Evolutionary conservation across 2,329 filamentous ascomycete genomes (phyloP).

Genomic region (Aspergillus sp.): DNA sequence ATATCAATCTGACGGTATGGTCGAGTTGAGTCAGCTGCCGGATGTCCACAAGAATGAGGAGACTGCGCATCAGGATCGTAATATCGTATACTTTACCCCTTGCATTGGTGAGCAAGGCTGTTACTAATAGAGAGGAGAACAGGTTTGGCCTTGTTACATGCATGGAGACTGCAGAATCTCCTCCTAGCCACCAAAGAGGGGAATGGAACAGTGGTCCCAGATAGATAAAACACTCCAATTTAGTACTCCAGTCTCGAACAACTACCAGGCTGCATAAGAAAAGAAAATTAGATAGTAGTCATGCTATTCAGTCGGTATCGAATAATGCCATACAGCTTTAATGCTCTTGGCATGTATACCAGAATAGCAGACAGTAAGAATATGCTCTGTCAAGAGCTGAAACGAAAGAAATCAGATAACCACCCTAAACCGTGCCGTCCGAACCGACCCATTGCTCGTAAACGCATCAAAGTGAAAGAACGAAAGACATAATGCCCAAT

Average conservation of each 20-base stretch:
- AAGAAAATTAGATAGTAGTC: not conserved
- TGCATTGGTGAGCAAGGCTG: not conserved
- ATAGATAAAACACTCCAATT: too few relatives aligned
- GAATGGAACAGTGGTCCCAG: too few relatives aligned
- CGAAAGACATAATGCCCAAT: slow-evolving; percentile 13
- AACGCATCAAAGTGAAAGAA: slow-evolving; percentile 22
- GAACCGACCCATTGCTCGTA: slow-evolving; percentile 28
- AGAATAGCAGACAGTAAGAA: slow-evolving; percentile 3
- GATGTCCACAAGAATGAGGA: not conserved
- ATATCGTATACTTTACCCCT: not conserved
- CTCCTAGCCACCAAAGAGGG: too few relatives aligned
- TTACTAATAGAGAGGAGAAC: not conserved
- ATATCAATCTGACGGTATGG: too few relatives aligned
- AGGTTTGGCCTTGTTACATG: not conserved
- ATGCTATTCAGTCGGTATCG: not conserved
- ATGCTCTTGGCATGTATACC: not conserved
- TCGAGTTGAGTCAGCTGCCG: not conserved
- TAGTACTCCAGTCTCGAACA: too few relatives aligned
- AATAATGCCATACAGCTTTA: not conserved
- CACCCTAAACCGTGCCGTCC: slow-evolving; percentile 10
- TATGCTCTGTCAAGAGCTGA: slow-evolving; percentile 12
- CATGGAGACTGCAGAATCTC: not conserved
- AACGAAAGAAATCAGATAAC: slow-evolving; percentile 20
- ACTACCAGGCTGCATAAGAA: not conserved
- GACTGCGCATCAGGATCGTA: not conserved